Base-by-base conservation (phyloP, 495 filamentous ascomycete genomes). In the Penicillium arizonense region DNA sequence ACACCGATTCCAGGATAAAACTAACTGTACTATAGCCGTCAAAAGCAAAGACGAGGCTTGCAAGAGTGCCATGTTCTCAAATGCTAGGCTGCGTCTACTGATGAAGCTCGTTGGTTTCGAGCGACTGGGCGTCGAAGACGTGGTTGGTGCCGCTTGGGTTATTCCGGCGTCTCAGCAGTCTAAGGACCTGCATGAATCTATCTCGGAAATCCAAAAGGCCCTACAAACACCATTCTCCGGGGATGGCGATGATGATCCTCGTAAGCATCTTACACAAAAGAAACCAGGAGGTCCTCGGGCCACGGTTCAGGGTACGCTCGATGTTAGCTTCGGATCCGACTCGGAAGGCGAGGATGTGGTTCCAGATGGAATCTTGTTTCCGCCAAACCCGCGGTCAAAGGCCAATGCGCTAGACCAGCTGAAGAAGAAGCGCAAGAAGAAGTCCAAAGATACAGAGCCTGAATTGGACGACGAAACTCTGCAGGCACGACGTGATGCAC, bases 51-150 rank as follows among this genome's bases (percentile, higher is more conserved):
- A 80, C 37, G 87, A 93, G 37, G 76, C 82, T 26, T 77, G 83
- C 35, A 84, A 85, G 42, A 80, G 76, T 3, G 87, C 89, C 20
- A 83, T 96, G 70, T 95, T 92, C 68, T 91, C 89, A 58, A 91
- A 97, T 60, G 85, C 87, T n/a, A 86, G 90, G 61, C 83, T 97
- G 7, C 87, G 93, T 24, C 85, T 97, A 21, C 82, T 99, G 6
- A 86, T 97, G 82, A 84, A 76, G 0, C 76, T 91, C 3, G 73
- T 87, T 40, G 88, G 89, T 4, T 82, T 94, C 45, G 82, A 88
- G 58, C 77, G 84, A 13, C 72, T 90, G 4, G 84, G 87, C 3
- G 65, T 73, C 14, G 76, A 85, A 39, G 87, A 93, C 50, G 88
- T 92, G 10, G 78, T 80, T 6, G 86, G 90, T 51, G 84, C 87